These are phyloP conservation scores for Helotiales sp. DNA, from an alignment of 2,329 filamentous ascomycete genomes.

Conservation along the genomic window DNA sequence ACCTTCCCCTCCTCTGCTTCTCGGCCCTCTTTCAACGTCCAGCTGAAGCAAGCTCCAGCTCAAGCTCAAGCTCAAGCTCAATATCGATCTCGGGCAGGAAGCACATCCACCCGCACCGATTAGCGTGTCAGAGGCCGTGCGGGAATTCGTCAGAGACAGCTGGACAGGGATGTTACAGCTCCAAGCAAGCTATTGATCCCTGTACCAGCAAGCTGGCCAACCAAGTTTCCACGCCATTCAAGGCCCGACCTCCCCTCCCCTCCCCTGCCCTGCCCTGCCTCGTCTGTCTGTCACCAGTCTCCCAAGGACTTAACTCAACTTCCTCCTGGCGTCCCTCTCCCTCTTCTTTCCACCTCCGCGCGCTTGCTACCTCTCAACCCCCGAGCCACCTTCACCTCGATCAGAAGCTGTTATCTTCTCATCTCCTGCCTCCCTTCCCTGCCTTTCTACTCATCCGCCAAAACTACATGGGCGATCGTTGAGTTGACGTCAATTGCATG, in stretches of 20 bases:
- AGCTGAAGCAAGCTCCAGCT: not conserved
- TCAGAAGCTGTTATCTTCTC: constrained; percentile 7
- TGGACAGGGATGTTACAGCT: constrained; percentile 2
- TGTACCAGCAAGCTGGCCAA: constrained; percentile 8
- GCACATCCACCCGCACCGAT: not conserved
- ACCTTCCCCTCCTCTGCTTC: not conserved
- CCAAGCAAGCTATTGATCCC: constrained; percentile 6
- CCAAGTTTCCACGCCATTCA: not conserved
- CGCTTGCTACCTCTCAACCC: not conserved
- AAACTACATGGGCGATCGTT: not conserved
- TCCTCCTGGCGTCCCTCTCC: not conserved
- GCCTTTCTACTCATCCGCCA: not conserved
- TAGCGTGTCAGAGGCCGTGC: constrained; percentile 8
- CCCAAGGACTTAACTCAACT: not conserved
- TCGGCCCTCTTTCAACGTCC: not conserved
- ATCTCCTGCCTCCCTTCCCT: not conserved
- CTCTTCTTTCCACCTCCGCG: not conserved
- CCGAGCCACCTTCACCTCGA: not conserved
- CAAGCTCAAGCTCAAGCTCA: not conserved
- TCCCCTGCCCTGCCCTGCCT: not conserved
- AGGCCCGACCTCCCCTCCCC: no score
- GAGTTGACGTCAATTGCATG: constrained; percentile 3
- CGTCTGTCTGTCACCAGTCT: not conserved
- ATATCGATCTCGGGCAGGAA: no score
- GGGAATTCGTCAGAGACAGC: constrained; percentile 8